Percentiles rank a stretch among this genome's conserved stretches.
These are phyloP conservation scores for Singerocomus inundabilis DNA, from an alignment of 1,284 basidiomycete species.

Conservation along the genomic window DNA sequence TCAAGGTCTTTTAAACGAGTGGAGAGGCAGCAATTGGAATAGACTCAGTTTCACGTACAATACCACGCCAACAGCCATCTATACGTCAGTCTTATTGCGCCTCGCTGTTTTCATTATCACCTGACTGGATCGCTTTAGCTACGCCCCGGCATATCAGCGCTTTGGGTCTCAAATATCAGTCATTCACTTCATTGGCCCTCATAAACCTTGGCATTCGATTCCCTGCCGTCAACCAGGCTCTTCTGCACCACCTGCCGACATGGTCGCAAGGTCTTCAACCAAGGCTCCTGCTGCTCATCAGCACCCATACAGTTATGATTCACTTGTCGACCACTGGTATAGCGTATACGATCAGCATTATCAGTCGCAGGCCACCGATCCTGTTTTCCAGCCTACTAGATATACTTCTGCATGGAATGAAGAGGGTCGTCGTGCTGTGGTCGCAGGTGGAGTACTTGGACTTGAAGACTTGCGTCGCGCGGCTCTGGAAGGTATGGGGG, in stretches of 20 bases:
- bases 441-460: slow-evolving; percentile 42
- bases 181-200: slow-evolving; percentile 92
- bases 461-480: slow-evolving; percentile 70
- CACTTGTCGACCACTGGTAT: slow-evolving; percentile 89
- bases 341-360: slow-evolving; percentile 87
- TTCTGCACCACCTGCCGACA: slow-evolving; percentile 26
- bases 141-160: slow-evolving; percentile 92
- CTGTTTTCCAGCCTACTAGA: slow-evolving; percentile 51
- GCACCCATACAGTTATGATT: slow-evolving; percentile 68
- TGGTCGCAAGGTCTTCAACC: slow-evolving; percentile 17
- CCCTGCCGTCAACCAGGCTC: slow-evolving; percentile 60
- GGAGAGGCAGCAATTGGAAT: slow-evolving; percentile 85
- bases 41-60: slow-evolving; percentile 95
- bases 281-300: slow-evolving; percentile 35
- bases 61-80: slow-evolving; percentile 95
- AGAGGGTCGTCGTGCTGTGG: slow-evolving; percentile 35
- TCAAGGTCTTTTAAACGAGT: slow-evolving; percentile 95
- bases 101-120: slow-evolving; percentile 24
- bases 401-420: slow-evolving; percentile 32
- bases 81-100: slow-evolving; percentile 67
- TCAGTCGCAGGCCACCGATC: slow-evolving; percentile 48
- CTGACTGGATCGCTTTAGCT: slow-evolving; percentile 49
- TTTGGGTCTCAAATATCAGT: slow-evolving; percentile 87
- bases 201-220: slow-evolving; percentile 89
- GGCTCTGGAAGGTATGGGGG: slow-evolving; percentile 44